Percentiles rank a stretch among this genome's conserved stretches.
Evolutionary conservation across 805 yeast genomes (phyloP).

Genomic region (Suhomyces pyralidae): DNA sequence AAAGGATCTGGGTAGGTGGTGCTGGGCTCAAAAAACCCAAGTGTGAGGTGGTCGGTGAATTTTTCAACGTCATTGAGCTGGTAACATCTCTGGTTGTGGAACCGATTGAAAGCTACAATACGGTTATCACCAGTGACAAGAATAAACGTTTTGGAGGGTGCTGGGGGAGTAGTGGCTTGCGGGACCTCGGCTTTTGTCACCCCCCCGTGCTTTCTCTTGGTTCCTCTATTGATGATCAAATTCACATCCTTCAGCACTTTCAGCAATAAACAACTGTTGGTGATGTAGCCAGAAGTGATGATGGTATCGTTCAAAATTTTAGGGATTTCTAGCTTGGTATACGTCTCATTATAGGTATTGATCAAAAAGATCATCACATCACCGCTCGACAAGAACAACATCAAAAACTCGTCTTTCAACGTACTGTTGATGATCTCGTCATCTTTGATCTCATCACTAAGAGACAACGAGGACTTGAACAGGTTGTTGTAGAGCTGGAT

Average conservation of each 20-base stretch:
- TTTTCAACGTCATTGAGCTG: conserved; percentile 50
- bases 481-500: conserved; percentile 58
- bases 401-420: conserved; percentile 58
- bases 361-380: conserved; percentile 55
- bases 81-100: conserved; percentile 51
- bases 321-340: conserved; percentile 36
- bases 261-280: conserved; percentile 49
- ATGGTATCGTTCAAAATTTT: conserved; percentile 46
- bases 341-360: conserved; percentile 37
- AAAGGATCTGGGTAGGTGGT: conserved; percentile 67
- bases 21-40: conserved; percentile 48
- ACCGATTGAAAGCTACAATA: conserved; percentile 58
- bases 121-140: conserved; percentile 77
- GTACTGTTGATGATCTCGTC: conserved; percentile 64
- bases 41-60: conserved; percentile 41
- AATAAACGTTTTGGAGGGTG: conserved; percentile 45
- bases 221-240: conserved; percentile 27
- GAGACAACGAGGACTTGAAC: conserved; percentile 51
- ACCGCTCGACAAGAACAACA: conserved; percentile 66
- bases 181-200: conserved; percentile 12
- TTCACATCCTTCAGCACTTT: conserved; percentile 33
- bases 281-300: conserved; percentile 66
- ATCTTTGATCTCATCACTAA: conserved; percentile 42
- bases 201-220: conserved; percentile 27
- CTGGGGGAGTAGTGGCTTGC: conserved; percentile 5